Base-by-base conservation (phyloP, 2,329 filamentous ascomycete species). In the Aschersonia sp. region DNA sequence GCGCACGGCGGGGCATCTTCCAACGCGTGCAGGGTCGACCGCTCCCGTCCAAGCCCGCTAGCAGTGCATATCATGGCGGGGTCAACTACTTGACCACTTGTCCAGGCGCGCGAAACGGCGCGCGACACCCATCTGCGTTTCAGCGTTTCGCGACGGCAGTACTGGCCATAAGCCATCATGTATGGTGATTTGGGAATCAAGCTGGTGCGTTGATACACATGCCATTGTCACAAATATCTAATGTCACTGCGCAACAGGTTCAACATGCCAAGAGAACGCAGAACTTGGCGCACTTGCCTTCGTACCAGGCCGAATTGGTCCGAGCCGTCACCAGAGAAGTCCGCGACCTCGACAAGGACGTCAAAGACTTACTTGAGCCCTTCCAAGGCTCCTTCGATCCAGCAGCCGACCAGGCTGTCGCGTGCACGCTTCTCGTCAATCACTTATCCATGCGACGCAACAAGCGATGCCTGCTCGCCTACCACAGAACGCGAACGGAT, bases 251-350 rank as follows among this genome's bases (percentile, higher is more conserved):
- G 46, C 50, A 35, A 31, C 55, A 95, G 87, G 89, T 94, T 57
- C 85, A 90, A 71, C 86, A 97, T 72, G 92, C 92, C 63, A 97
- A 97, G 74, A 81, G 92, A 61, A 94, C 86, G 14, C 87, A 92
- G 65, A 84, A 86, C 54, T 78, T 98, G 48, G 70, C 81, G 33
- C 81, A 94, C 62, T 77, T 98, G 3, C 92, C 92, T 1, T 83
- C 88, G 4, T 97, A 97, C 63, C 88, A 94, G 65, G 83, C 88
- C 31, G 92, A 97, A 60, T 76, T 94, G 43, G 87, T 97, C 47
- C 88, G 89, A 49, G 78, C 80, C 22, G 84, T 94, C 45, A 85
- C 87, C 2, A 83, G 88, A 57, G 92, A 98, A 73, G 88, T 96
- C 29, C 85, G 89, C 57, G 90, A 97, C 56, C 76, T 98, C 7